Evolutionary conservation across 1,284 basidiomycete genomes (phyloP).

Genomic region (Ganoderma sp.): DNA sequence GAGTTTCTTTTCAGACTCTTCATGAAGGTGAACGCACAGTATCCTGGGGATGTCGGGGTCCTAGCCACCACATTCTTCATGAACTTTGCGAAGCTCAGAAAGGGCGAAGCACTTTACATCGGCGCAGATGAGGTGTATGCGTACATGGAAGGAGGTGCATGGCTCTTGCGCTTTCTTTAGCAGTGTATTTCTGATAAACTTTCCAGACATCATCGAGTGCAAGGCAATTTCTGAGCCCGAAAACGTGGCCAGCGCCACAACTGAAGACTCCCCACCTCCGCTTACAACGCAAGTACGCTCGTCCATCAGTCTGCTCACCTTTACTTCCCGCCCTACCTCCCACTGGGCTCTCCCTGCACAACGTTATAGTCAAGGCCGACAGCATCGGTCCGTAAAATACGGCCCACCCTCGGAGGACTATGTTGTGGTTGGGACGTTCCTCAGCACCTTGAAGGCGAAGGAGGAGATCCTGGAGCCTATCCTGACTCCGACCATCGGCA

Average conservation of each 20-base stretch:
- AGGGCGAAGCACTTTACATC: slow-evolving; percentile 91
- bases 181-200: slow-evolving; percentile 7
- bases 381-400: slow-evolving; percentile 61
- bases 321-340: slow-evolving; percentile 70
- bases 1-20: slow-evolving; percentile 66
- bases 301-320: slow-evolving; percentile 87
- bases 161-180: too few species aligned
- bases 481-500: slow-evolving; percentile 82
- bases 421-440: slow-evolving; percentile 74
- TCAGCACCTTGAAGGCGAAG: slow-evolving; percentile 54
- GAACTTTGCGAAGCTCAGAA: slow-evolving; percentile 80
- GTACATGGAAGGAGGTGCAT: slow-evolving; percentile 86
- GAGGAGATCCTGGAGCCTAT: slow-evolving; percentile 56
- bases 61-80: slow-evolving; percentile 87
- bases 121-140: slow-evolving; percentile 97
- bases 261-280: slow-evolving; percentile 65
- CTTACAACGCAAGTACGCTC: slow-evolving; percentile 91
- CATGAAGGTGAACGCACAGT: slow-evolving; percentile 77
- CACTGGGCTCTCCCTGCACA: slow-evolving; percentile 72
- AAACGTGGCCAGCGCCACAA: slow-evolving; percentile 96
- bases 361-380: slow-evolving; percentile 48
- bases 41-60: slow-evolving; percentile 88
- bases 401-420: slow-evolving; percentile 95
- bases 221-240: slow-evolving; percentile 88
- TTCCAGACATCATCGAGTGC: slow-evolving; percentile 90